Evolutionary conservation across 345 rosid species (phyloP).

Genomic region (Microthlaspi erraticum): DNA sequence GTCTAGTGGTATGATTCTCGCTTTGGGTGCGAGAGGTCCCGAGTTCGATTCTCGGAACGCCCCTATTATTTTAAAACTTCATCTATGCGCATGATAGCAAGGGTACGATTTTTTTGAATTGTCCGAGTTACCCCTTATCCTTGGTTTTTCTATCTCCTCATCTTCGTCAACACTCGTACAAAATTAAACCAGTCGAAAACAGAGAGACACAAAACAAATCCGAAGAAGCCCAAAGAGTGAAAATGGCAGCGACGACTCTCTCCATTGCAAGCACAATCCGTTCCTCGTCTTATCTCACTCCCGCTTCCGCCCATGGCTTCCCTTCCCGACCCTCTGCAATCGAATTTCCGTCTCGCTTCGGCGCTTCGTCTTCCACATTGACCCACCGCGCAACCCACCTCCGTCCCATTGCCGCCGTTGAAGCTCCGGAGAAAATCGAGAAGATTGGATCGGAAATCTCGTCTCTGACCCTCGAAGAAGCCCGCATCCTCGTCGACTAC

Average conservation of each 20-base stretch:
- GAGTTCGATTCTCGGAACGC: slow-evolving; percentile 81
- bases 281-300: slow-evolving; percentile 43
- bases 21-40: slow-evolving; percentile 95
- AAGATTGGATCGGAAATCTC: slow-evolving; percentile 69
- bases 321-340: slow-evolving; percentile 41
- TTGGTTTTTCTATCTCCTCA: slow-evolving; percentile 26
- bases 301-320: slow-evolving; percentile 31
- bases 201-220: background rate
- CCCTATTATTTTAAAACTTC: slow-evolving; percentile 38
- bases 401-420: slow-evolving; percentile 66
- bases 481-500: slow-evolving; percentile 71
- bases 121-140: slow-evolving; percentile 44
- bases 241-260: slow-evolving; percentile 53
- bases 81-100: slow-evolving; percentile 21
- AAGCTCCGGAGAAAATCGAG: slow-evolving; percentile 76
- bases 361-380: slow-evolving; percentile 35
- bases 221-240: slow-evolving; percentile 14
- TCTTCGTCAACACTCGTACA: background rate
- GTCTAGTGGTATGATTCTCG: slow-evolving; percentile 85
- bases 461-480: slow-evolving; percentile 74
- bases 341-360: slow-evolving; percentile 51
- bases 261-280: slow-evolving; percentile 50
- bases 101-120: background rate
- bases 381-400: slow-evolving; percentile 52
- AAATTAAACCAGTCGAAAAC: background rate